Conservation (phyloP, 306 rosid species). For the Vigna trinervia region DNA sequence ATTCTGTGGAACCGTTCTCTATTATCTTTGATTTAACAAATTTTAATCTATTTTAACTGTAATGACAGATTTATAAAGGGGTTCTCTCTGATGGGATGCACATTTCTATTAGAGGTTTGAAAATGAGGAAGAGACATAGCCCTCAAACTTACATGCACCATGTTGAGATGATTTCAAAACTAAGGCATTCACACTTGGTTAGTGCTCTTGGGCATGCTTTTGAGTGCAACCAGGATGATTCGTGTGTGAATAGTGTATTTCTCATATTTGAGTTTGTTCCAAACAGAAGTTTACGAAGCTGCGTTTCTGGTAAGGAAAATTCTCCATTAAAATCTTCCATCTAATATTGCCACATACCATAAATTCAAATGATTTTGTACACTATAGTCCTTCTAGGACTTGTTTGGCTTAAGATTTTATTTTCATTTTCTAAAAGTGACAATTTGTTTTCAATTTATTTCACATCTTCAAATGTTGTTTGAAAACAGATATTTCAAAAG, state of each 20-base stretch:
- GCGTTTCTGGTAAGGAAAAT: constrained; percentile 70
- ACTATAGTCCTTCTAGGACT: neutral
- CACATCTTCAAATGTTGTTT: neutral
- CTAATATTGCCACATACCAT: constrained; percentile 14
- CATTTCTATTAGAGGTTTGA: constrained; percentile 68
- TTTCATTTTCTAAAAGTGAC: neutral
- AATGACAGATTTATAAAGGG: constrained; percentile 76
- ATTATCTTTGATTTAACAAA: constrained; percentile 1
- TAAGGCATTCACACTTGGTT: constrained; percentile 81
- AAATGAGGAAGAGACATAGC: constrained; percentile 67
- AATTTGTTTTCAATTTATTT: neutral
- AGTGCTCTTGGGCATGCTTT: constrained; percentile 95
- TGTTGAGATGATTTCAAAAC: constrained; percentile 83
- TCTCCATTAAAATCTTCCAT: constrained; percentile 14
- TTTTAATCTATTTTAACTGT: constrained; percentile 9
- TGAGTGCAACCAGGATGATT: constrained; percentile 74
- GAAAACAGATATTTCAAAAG: neutral
- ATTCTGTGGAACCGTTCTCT: constrained; percentile 1
- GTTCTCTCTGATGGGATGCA: constrained; percentile 77
- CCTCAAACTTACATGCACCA: constrained; percentile 71
- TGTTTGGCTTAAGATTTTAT: no score
- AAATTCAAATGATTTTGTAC: neutral
- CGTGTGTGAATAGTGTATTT: constrained; percentile 65
- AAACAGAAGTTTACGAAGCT: constrained; percentile 66
- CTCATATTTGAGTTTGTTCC: constrained; percentile 81